Evolutionary conservation across 2,329 filamentous ascomycete species (phyloP).

Genomic region (Colletotrichum graminicola): DNA sequence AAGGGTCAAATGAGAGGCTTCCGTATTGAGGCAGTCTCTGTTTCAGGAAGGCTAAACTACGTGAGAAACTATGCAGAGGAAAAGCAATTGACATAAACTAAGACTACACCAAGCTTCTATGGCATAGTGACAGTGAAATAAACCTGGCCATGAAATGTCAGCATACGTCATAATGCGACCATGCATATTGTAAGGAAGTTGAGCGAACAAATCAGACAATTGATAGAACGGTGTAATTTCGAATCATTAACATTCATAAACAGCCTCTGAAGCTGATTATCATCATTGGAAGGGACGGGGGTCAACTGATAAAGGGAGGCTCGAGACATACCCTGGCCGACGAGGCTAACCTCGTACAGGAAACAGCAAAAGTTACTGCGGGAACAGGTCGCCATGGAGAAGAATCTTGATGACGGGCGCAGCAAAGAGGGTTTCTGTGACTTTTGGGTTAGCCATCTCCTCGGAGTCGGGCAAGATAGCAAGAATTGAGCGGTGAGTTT

Average conservation of each 20-base stretch:
- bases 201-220: constrained; percentile 28
- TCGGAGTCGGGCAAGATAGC: no score
- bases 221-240: constrained; percentile 50
- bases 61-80: neutral
- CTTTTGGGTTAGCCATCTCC: neutral
- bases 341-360: neutral
- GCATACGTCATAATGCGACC: neutral
- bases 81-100: neutral
- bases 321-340: neutral
- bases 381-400: no score
- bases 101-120: neutral
- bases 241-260: constrained; percentile 59
- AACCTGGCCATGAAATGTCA: neutral
- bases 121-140: neutral
- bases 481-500: neutral
- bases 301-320: no score
- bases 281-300: constrained; percentile 50
- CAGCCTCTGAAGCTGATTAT: constrained; percentile 58
- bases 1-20: constrained; percentile 11
- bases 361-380: neutral
- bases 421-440: neutral
- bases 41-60: neutral
- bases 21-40: neutral
- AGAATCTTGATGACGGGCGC: neutral
- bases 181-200: neutral